Conservation (phyloP, 805 yeast species). For the Wickerhamiella nectarea region DNA sequence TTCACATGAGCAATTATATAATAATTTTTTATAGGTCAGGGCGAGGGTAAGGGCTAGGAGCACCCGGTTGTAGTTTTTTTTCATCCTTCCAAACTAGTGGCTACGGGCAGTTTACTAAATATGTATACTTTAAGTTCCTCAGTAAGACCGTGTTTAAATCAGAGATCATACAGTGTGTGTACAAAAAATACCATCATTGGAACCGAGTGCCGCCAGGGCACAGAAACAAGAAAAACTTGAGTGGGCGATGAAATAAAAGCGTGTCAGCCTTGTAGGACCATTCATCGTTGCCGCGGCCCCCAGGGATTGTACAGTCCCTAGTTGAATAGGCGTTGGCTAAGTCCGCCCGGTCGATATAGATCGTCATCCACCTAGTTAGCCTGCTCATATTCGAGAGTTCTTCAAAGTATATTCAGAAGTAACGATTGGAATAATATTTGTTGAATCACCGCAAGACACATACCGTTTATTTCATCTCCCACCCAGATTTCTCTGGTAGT, state of each 20-base stretch:
- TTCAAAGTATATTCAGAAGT: slow-evolving; percentile 24
- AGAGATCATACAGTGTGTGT: slow-evolving; percentile 27
- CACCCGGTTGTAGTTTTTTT: no score
- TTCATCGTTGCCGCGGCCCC: slow-evolving; percentile 16
- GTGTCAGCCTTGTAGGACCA: slow-evolving; percentile 20
- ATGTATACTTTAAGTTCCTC: not conserved
- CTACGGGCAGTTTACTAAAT: not conserved
- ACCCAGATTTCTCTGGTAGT: not conserved
- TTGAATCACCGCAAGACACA: slow-evolving; percentile 22
- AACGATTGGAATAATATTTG: slow-evolving; percentile 23
- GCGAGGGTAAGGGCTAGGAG: no score
- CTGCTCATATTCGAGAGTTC: slow-evolving; percentile 12
- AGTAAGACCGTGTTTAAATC: slow-evolving; percentile 9
- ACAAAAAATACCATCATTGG: slow-evolving; percentile 25
- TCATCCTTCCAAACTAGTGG: no score
- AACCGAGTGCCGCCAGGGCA: no score
- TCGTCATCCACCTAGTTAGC: slow-evolving; percentile 25
- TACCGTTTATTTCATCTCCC: not conserved
- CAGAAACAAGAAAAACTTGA: not conserved
- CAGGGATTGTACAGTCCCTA: slow-evolving; percentile 22
- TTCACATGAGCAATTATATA: no score
- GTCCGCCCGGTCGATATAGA: slow-evolving; percentile 31
- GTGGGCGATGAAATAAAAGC: slow-evolving; percentile 4
- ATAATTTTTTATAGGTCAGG: no score
- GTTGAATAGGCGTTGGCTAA: slow-evolving; percentile 16